phyloP scores from a whole-genome alignment of 1,139 yeast species.

The Hansenula anomala region DNA sequence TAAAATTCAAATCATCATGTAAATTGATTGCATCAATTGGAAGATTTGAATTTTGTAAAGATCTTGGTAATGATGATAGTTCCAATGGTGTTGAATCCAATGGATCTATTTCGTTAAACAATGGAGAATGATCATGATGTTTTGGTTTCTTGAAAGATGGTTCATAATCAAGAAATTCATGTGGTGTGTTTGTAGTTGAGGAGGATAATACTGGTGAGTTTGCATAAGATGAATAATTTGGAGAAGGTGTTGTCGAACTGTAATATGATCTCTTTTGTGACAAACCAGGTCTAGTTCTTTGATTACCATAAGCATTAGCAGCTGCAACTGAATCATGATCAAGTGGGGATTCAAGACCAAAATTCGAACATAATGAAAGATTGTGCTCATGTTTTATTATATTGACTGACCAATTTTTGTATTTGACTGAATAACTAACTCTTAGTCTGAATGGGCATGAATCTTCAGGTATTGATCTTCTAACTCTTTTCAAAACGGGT shows the following conservation, averaged over 20 bases:
- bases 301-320: conserved; percentile 1
- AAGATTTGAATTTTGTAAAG: no score
- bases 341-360: conserved; percentile 11
- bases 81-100: conserved; percentile 4
- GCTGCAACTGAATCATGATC: background rate
- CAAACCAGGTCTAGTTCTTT: background rate
- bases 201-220: conserved; percentile 20
- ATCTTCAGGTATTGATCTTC: conserved; percentile 20
- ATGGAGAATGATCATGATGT: conserved; percentile 15
- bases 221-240: conserved; percentile 12
- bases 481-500: conserved; percentile 12
- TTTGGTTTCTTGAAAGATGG: background rate
- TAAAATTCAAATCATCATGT: background rate
- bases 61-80: no score
- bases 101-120: conserved; percentile 14
- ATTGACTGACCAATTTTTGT: conserved; percentile 49
- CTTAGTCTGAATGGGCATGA: conserved; percentile 67
- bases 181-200: conserved; percentile 9
- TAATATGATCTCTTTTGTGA: background rate
- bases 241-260: conserved; percentile 7
- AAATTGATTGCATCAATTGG: background rate
- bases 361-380: conserved; percentile 18
- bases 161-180: background rate
- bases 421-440: conserved; percentile 57
- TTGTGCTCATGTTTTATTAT: conserved; percentile 29